Conservation (phyloP, 306 rosid species). For the Crotalaria pallida region DNA sequence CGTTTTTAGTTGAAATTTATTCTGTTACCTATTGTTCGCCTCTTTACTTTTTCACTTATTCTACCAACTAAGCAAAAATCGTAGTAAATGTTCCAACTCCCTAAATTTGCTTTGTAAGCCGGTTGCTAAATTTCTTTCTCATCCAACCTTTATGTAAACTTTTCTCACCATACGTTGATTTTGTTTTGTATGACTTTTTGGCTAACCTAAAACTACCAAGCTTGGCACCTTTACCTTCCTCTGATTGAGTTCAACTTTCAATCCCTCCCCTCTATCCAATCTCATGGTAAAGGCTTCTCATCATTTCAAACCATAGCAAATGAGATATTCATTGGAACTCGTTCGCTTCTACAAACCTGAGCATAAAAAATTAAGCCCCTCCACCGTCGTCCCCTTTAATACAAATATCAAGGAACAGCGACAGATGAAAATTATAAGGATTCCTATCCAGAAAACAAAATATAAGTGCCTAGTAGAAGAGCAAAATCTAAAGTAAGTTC, state of each 20-base stretch:
- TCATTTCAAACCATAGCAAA: no score
- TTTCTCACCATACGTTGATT: not conserved
- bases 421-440: not conserved
- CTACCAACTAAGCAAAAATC: not conserved
- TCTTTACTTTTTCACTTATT: not conserved
- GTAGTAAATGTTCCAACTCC: not conserved
- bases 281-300: no score
- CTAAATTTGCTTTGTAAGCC: not conserved
- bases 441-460: not conserved
- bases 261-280: no score
- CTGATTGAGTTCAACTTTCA: not conserved
- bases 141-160: not conserved
- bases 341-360: not conserved
- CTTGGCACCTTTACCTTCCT: not conserved
- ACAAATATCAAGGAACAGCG: not conserved
- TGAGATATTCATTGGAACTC: not conserved
- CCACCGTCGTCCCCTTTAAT: not conserved
- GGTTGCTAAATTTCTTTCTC: not conserved
- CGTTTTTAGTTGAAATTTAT: not conserved
- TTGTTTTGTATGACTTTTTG: not conserved
- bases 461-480: not conserved
- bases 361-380: not conserved
- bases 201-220: not conserved
- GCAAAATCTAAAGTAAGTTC: no score
- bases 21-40: not conserved